Base-by-base conservation (phyloP, 1,284 basidiomycete species). In the Jaminaea rosea region DNA sequence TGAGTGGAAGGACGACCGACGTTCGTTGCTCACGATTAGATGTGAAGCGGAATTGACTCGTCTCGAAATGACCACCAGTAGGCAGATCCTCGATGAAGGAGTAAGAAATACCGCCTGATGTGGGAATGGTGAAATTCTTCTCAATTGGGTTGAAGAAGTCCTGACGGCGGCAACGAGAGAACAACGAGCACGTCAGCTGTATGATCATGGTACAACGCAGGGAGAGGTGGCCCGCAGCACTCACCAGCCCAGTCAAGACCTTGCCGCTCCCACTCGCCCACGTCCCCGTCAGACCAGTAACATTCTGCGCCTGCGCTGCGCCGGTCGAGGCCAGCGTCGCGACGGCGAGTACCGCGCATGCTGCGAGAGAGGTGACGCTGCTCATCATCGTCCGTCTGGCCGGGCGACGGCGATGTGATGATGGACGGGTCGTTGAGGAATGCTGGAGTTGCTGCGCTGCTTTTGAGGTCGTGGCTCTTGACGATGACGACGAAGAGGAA, bases 131-230 rank as follows among this genome's bases (percentile, higher is more conserved):
- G 46, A 73, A 73, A 21, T 63, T 52, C 44, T 63, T 63, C 31
- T 55, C 60, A 55, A 66, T 47, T 1, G 70, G 70, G 44, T 73
- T 72, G 60, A 66, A 73, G 52, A 73, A 73, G 37, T 47, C 41
- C 47, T 57, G 23, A 36, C 24, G 39, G 39, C 19, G 9, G 32
- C 19, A 13, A 49, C 24, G 21, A 50, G 50, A 10, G 32, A n/a
- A n/a, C n/a, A n/a, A n/a, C n/a, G n/a, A n/a, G n/a, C n/a, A n/a
- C n/a, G 13, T 23, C 21, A 7, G 32, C 17, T 6, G 13, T 4
- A 19, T n/a, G 42, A 42, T 15, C 21, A 41, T 28, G 48, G 29
- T 45, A 48, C 3, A 21, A 24, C 39, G 5, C 17, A 36, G 28
- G 27, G 19, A 15, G 13, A 7, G 2, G 21, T 8, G n/a, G 4